These are phyloP conservation scores for Tuber magnatum DNA, from an alignment of 495 filamentous ascomycete genomes.

Conservation along the genomic window DNA sequence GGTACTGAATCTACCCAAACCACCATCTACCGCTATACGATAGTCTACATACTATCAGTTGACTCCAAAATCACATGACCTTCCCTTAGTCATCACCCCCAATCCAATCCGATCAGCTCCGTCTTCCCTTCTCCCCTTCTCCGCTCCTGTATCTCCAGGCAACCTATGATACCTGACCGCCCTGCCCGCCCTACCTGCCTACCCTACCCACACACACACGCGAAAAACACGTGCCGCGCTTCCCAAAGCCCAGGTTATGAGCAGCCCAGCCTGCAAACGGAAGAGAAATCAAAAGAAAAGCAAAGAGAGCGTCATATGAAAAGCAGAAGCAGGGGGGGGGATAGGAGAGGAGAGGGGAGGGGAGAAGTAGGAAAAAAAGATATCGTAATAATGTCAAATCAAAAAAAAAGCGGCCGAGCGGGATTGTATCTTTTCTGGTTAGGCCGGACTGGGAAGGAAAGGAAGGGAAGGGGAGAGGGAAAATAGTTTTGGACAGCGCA, in stretches of 20 bases:
- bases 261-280: background rate
- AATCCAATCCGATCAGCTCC: background rate
- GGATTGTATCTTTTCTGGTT: background rate
- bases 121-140: background rate
- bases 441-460: background rate
- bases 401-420: background rate
- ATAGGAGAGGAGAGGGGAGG: background rate
- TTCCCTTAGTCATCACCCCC: background rate
- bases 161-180: too few species aligned
- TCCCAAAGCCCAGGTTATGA: background rate
- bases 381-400: background rate
- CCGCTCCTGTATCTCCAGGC: background rate
- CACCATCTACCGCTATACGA: background rate
- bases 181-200: background rate
- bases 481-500: background rate
- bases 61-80: background rate
- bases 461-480: background rate
- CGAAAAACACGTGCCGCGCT: background rate
- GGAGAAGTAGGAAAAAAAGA: background rate
- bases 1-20: background rate
- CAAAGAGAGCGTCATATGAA: background rate
- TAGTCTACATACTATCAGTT: background rate
- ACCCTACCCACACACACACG: background rate
- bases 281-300: background rate
- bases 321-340: background rate